Base-by-base conservation (phyloP, 768 basidiomycete species). In the Boletus vermiculosoides region DNA sequence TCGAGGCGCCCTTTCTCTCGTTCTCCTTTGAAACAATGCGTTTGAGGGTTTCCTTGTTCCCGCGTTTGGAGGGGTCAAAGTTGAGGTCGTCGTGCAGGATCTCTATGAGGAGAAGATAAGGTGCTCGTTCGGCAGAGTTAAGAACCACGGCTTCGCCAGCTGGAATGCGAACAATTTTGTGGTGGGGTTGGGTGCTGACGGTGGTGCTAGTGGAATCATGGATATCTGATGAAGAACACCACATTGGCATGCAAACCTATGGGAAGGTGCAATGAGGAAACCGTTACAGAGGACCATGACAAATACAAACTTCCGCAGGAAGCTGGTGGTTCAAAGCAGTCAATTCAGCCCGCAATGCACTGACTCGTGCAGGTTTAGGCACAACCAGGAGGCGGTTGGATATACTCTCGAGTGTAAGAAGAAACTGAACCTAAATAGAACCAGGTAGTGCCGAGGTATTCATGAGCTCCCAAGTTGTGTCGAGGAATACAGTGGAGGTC, bases 81-180 rank as follows among this genome's bases (percentile, higher is more conserved):
- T 96, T 91, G 34, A 99, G 81, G 64, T 98, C 96, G 33, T 85
- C 87, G 58, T 85, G 83, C 31, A 98, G 78, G 45, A 98, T 88
- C 73, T 99, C 97, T 56, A 98, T 83, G 58, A 95, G 80, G 23
- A 99, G 82, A 20, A 99, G 80, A 69, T 92, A 99, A 5, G 97
- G 97, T 0, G 94, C 94, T 36, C 91, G 83, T 73, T 99, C 95
- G 4, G 97, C 97, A 20, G 96, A 98, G 70, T 99, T 99, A 28
- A 99, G 81, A 11, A 98, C 97, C 45, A 98, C 97, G 55, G 92
- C 90, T 76, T 99, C 97, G 15, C 95, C 93, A 3, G 97, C 96
- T 12, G 96, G 95, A 66, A 99, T 96, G 61, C 97, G 87, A 50
- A 98, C 94, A 50, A 99, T 92, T 42, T 93, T 88, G 70, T 98